Evolutionary conservation across 345 rosid genomes (phyloP).

Genomic region (Cardiospermum halicacabum): DNA sequence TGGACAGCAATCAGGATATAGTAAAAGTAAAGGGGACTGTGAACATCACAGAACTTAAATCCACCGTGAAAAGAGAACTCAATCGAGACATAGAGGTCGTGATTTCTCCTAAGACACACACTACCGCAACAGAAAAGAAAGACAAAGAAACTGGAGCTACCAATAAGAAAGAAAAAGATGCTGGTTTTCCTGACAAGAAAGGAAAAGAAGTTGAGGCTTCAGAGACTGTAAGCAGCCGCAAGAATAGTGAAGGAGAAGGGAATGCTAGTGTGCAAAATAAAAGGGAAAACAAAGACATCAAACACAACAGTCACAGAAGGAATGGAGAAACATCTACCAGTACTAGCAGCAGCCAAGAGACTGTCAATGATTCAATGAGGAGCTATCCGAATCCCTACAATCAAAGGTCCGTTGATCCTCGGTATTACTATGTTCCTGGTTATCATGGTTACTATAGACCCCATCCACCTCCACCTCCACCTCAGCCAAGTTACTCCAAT

Average conservation of each 20-base stretch:
- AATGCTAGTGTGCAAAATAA: neutral
- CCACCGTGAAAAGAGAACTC: neutral
- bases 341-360: neutral
- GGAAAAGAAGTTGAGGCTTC: neutral
- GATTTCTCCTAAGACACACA: neutral
- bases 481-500: neutral
- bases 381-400: neutral
- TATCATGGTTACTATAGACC: neutral
- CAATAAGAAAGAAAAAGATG: neutral
- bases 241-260: neutral
- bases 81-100: constrained; percentile 6
- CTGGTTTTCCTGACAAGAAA: neutral
- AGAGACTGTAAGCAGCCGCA: neutral
- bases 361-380: neutral
- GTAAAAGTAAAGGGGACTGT: constrained; percentile 12
- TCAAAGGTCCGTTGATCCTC: neutral
- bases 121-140: neutral
- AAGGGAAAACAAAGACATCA: neutral
- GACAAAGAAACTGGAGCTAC: neutral
- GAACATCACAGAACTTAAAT: constrained; percentile 3
- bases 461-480: neutral
- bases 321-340: neutral
- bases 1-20: constrained; percentile 1
- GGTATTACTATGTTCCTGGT: neutral
- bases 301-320: neutral